Evolutionary conservation across 1,139 yeast genomes (phyloP), one percentile per base, ranked within the genome.

Genomic region (Suhomyces ambrosiae): DNA sequence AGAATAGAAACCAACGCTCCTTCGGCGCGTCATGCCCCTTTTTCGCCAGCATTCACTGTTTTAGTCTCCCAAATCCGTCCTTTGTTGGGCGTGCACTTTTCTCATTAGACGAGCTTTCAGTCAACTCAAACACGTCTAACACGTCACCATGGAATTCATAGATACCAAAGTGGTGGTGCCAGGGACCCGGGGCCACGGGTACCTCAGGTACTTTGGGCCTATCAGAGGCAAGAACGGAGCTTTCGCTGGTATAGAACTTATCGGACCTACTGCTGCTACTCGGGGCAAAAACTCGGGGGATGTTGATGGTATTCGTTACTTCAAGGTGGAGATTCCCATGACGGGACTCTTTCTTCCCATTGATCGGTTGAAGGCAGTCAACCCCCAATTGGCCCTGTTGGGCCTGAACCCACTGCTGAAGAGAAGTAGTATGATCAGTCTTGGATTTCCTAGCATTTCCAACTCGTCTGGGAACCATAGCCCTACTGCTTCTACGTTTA

Each of bases 201-300:
- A 81, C 11, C 67, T 92, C 35, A 71, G 81, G 46, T 92, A 78
- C 58, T 69, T 81, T 17, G 97, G 97, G 1, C 66, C 76, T 1
- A 87, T 92, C 15, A 76, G 80, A 22, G 85, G 84, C 19, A 88
- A 86, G 52, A 46, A 48, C 17, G 96, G 96, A 0, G 66, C 71
- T n/a, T 92, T 83, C 64, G 96, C 90, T 4, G 98, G 98, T 1
- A 74, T 92, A 4, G 97, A 92, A 56, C 66, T 92, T 32, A 53
- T 75, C 8, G 90, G 87, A 3, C 78, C 84, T 4, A 56, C 64
- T 17, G 82, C 83, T 14, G 65, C 63, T 8, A 48, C 68, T 3
- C 52, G 76, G 48, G 77, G 77, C 11, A 71, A 71, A 47, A 71
- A 71, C 49, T 64, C 64, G 21, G 77, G 77, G 7, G 60, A 60